Evolutionary conservation across 2,329 filamentous ascomycete species (phyloP).

Genomic region (Cadophora sp.): DNA sequence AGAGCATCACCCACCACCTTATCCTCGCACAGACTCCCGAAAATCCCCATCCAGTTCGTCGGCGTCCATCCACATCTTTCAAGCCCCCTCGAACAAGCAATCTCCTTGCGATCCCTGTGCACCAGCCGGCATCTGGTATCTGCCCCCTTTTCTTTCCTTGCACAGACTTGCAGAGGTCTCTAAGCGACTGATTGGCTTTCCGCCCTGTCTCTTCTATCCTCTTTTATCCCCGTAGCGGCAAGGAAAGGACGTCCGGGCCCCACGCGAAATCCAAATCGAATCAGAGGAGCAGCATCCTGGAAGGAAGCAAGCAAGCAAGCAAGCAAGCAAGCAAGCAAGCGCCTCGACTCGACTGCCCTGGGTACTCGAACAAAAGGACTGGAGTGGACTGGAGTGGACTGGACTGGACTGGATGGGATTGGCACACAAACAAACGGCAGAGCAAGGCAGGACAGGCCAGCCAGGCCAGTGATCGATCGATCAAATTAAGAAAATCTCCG

Average conservation of each 20-base stretch:
- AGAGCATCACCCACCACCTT: neutral
- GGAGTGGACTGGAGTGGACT: neutral
- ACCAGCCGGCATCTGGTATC: slow-evolving; percentile 1
- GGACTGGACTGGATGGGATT: neutral
- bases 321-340: too few species aligned
- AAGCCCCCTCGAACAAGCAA: slow-evolving; percentile 4
- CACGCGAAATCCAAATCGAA: slow-evolving; percentile 5
- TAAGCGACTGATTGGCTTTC: slow-evolving; percentile 14
- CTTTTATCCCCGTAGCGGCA: neutral
- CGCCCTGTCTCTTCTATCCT: too few species aligned
- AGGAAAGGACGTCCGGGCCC: neutral
- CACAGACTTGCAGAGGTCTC: too few species aligned
- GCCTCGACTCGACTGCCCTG: too few species aligned
- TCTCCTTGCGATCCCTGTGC: neutral
- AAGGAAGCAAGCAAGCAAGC: too few species aligned
- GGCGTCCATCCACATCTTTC: neutral
- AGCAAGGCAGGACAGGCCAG: neutral
- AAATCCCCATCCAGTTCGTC: slow-evolving; percentile 3
- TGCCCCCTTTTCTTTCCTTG: neutral
- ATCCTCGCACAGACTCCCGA: slow-evolving; percentile 11
- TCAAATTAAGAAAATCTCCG: neutral
- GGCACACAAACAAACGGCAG: neutral
- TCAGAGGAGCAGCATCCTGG: too few species aligned
- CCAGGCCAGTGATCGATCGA: neutral
- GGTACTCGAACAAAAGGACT: neutral